phyloP scores from a whole-genome alignment of 306 rosid species.

The Casuarina equisetifolia region DNA sequence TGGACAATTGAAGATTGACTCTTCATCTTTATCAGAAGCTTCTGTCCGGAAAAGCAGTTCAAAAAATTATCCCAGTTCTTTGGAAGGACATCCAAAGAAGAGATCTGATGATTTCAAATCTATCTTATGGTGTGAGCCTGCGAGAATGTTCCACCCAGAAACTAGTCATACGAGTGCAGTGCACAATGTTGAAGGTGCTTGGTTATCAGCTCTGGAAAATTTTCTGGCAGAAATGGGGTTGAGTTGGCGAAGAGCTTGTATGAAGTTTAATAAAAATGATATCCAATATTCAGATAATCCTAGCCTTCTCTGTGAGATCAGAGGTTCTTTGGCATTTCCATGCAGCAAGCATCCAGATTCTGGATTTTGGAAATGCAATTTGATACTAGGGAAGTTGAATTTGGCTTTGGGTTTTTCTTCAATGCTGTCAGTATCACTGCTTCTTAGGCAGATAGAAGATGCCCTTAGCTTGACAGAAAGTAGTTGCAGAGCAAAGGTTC shows the following conservation, averaged over 20 bases:
- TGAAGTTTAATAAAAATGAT: conserved; percentile 44
- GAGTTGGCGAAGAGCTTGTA: conserved; percentile 59
- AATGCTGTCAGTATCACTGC: conserved; percentile 53
- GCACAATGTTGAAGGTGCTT: conserved; percentile 39
- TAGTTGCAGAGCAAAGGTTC: conserved; percentile 29
- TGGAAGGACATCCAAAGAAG: conserved; percentile 37
- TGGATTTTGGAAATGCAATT: conserved; percentile 61
- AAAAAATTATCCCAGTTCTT: conserved; percentile 31
- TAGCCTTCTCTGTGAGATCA: conserved; percentile 58
- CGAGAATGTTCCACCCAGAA: conserved; percentile 50
- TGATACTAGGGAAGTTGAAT: conserved; percentile 76
- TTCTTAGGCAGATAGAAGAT: conserved; percentile 58
- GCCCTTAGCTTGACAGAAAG: conserved; percentile 41
- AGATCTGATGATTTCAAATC: conserved; percentile 42
- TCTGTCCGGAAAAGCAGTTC: conserved; percentile 30
- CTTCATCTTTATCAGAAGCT: conserved; percentile 41
- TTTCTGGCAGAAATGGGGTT: conserved; percentile 54
- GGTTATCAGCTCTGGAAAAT: conserved; percentile 39
- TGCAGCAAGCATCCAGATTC: conserved; percentile 37
- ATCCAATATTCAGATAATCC: conserved; percentile 65
- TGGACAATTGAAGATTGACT: conserved; percentile 60
- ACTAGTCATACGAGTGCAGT: conserved; percentile 21
- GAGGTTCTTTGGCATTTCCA: conserved; percentile 48
- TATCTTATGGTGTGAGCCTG: conserved; percentile 68
- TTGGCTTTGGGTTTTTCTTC: conserved; percentile 59